Evolutionary conservation across 164 flowering plant genomes (phyloP).

Genomic region (Umbellularia californica): DNA sequence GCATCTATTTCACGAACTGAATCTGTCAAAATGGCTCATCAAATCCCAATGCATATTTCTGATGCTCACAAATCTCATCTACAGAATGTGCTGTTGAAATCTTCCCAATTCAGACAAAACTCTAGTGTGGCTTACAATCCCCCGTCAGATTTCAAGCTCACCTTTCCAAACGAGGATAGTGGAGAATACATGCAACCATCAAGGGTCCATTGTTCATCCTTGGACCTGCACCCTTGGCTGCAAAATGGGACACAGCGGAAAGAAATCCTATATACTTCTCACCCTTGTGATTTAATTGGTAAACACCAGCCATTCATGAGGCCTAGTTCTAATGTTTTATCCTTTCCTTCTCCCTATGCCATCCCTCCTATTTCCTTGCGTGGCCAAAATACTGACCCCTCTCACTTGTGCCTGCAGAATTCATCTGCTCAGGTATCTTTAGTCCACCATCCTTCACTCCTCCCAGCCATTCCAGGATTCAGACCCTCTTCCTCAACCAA

Average conservation of each 20-base stretch:
- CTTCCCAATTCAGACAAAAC: slow-evolving; percentile 18
- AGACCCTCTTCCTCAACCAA: slow-evolving; percentile 15
- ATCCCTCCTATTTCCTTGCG: slow-evolving; percentile 17
- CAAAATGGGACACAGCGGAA: slow-evolving; percentile 28
- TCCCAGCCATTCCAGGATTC: slow-evolving; percentile 28
- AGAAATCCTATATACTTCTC: slow-evolving; percentile 11
- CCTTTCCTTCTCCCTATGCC: slow-evolving; percentile 15
- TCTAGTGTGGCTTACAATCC: slow-evolving; percentile 16
- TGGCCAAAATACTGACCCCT: slow-evolving; percentile 9
- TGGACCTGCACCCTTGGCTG: slow-evolving; percentile 33
- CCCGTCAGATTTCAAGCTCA: slow-evolving; percentile 32
- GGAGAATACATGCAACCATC: slow-evolving; percentile 24
- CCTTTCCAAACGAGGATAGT: slow-evolving; percentile 33
- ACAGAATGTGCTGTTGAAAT: slow-evolving; percentile 20
- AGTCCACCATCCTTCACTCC: slow-evolving; percentile 19
- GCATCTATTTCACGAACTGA: slow-evolving; percentile 15
- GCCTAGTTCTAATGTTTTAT: slow-evolving; percentile 10
- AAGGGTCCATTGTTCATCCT: slow-evolving; percentile 23
- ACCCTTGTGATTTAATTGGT: slow-evolving; percentile 9
- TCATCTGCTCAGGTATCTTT: slow-evolving; percentile 17
- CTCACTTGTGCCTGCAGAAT: slow-evolving; percentile 19
- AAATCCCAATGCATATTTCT: neutral
- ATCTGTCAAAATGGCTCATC: neutral
- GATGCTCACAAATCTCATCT: slow-evolving; percentile 14
- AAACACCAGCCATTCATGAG: slow-evolving; percentile 11